phyloP scores from a whole-genome alignment of 1,284 basidiomycete genomes.

The Cryptococcus maquisensis region DNA sequence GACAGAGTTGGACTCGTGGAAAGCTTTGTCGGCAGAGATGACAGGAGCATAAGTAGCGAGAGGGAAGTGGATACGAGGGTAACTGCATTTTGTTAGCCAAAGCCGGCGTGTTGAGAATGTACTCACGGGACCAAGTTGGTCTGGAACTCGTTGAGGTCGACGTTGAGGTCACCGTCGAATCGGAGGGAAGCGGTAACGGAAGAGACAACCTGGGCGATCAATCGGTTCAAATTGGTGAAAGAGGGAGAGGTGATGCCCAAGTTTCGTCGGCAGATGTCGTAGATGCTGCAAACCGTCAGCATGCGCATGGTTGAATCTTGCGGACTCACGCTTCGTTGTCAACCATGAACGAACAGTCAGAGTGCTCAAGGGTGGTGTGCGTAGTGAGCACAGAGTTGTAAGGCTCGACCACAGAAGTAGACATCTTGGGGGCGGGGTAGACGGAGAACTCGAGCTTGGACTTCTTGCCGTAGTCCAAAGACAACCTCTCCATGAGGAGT shows the following conservation, averaged over 20 bases:
- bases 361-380: slow-evolving; percentile 98
- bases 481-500: slow-evolving; percentile 90
- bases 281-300: slow-evolving; percentile 58
- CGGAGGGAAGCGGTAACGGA: slow-evolving; percentile 95
- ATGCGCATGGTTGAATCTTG: slow-evolving; percentile 18
- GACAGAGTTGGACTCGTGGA: slow-evolving; percentile 96
- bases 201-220: slow-evolving; percentile 97
- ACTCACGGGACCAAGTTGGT: slow-evolving; percentile 92
- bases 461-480: slow-evolving; percentile 98
- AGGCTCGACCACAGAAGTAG: slow-evolving; percentile 96
- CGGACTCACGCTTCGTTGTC: slow-evolving; percentile 75
- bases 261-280: slow-evolving; percentile 98
- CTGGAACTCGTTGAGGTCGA: slow-evolving; percentile 98
- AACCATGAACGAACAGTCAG: slow-evolving; percentile 99
- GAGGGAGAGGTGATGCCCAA: slow-evolving; percentile 81
- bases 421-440: slow-evolving; percentile 90
- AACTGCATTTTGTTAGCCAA: slow-evolving; percentile 52
- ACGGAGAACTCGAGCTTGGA: slow-evolving; percentile 99
- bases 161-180: slow-evolving; percentile 96
- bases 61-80: slow-evolving; percentile 98
- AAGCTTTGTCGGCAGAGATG: slow-evolving; percentile 69
- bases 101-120: not conserved
- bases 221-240: slow-evolving; percentile 90
- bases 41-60: slow-evolving; percentile 94
- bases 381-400: slow-evolving; percentile 99